Evolutionary conservation across 2,329 filamentous ascomycete genomes (phyloP).

Genomic region (Xylaria sp.): DNA sequence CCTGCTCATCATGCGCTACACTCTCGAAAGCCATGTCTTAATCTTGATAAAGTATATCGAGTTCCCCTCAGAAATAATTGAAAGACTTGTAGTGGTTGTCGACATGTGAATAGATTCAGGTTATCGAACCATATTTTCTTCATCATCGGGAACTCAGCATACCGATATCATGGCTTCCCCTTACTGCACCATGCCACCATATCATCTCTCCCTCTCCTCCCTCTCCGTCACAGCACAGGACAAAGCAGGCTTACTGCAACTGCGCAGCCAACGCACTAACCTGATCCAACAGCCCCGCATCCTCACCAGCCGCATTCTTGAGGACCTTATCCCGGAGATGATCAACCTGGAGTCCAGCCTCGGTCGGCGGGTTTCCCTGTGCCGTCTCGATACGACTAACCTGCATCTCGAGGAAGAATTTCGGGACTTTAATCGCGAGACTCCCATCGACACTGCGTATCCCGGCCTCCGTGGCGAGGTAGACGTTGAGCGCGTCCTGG

Average conservation of each 20-base stretch:
- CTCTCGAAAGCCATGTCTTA: no score
- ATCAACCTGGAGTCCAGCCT: constrained; percentile 59
- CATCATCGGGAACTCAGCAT: no score
- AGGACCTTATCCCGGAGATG: constrained; percentile 63
- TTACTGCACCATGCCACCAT: background rate
- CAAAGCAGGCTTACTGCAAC: constrained; percentile 23
- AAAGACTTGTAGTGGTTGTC: no score
- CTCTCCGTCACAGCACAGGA: no score
- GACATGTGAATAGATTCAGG: no score
- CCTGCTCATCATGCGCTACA: background rate
- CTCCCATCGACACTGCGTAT: constrained; percentile 59
- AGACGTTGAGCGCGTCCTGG: constrained; percentile 60
- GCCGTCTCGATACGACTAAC: constrained; percentile 64
- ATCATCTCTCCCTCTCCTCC: background rate
- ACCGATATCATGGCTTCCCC: no score
- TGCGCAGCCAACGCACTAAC: constrained; percentile 45
- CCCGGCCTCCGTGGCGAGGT: constrained; percentile 65
- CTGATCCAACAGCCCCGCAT: constrained; percentile 55
- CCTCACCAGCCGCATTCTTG: constrained; percentile 59
- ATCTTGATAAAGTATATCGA: no score
- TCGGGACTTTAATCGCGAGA: constrained; percentile 64
- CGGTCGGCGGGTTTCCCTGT: constrained; percentile 59
- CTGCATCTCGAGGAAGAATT: constrained; percentile 67
- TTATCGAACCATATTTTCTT: no score
- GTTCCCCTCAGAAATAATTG: no score